Conservation (phyloP, 257 asterid genomes). For the Salvia miltiorrhiza region DNA sequence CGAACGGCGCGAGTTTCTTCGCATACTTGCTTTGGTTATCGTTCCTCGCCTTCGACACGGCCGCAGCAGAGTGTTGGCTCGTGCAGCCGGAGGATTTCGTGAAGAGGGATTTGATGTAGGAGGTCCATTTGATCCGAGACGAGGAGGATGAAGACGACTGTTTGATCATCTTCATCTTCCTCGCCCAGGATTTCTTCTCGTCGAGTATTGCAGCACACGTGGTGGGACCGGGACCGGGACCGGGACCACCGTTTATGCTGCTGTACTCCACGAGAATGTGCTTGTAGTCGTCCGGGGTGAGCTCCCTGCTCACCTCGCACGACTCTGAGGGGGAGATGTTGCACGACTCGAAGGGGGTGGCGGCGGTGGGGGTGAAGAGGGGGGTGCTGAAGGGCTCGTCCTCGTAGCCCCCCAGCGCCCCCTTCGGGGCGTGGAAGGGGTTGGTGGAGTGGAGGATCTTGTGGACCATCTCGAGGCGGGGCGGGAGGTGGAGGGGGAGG, state of each 20-base stretch:
- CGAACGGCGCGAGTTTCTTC: constrained; percentile 35
- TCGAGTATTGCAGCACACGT: not conserved
- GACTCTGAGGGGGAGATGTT: constrained; percentile 59
- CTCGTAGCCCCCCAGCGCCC: not conserved
- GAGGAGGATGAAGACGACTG: constrained; percentile 16
- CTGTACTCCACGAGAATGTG: constrained; percentile 33
- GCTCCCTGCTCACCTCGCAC: constrained; percentile 67
- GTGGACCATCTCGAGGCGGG: constrained; percentile 74
- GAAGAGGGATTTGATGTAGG: constrained; percentile 63
- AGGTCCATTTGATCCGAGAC: constrained; percentile 52
- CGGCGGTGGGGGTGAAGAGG: constrained; percentile 38
- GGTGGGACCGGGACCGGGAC: too few relatives aligned
- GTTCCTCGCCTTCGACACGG: constrained; percentile 27
- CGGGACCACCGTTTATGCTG: too few relatives aligned
- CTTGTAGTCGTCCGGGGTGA: constrained; percentile 36
- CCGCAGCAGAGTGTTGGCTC: constrained; percentile 33
- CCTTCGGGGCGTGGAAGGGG: constrained; percentile 16
- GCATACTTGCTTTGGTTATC: constrained; percentile 11
- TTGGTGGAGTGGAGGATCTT: constrained; percentile 45
- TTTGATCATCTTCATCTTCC: constrained; percentile 42
- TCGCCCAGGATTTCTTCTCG: constrained; percentile 47
- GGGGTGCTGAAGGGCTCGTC: constrained; percentile 56
- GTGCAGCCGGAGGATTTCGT: constrained; percentile 60
- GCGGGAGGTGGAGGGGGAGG: constrained; percentile 93
- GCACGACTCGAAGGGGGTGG: constrained; percentile 75